phyloP scores from a whole-genome alignment of 2,329 filamentous ascomycete genomes.

The Pseudogymnoascus sp. region DNA sequence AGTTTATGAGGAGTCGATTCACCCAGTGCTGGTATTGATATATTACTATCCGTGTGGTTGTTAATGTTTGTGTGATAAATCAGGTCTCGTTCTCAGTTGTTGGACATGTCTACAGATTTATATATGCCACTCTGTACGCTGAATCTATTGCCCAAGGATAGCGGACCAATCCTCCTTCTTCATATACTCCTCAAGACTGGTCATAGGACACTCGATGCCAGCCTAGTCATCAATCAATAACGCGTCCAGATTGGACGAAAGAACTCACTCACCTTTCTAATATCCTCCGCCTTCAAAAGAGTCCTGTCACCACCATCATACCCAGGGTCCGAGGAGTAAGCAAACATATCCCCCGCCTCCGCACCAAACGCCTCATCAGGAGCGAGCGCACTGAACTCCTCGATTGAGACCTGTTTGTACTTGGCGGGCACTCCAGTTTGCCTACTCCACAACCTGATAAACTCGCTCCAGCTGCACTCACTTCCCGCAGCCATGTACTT shows the following conservation, averaged over 20 bases:
- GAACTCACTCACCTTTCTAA: slow-evolving; percentile 34
- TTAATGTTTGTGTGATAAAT: neutral
- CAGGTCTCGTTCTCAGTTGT: neutral
- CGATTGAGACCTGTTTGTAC: slow-evolving; percentile 35
- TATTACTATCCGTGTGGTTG: neutral
- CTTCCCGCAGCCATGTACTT: slow-evolving; percentile 43
- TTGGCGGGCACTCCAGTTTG: slow-evolving; percentile 29
- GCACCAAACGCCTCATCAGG: slow-evolving; percentile 36
- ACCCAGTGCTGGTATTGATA: neutral
- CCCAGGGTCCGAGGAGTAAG: slow-evolving; percentile 40
- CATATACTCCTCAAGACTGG: slow-evolving; percentile 26
- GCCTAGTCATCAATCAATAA: neutral
- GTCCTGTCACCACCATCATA: slow-evolving; percentile 40
- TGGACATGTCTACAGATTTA: neutral
- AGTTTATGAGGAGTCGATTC: neutral
- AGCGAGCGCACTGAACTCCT: slow-evolving; percentile 35
- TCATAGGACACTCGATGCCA: slow-evolving; percentile 24
- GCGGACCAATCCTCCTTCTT: slow-evolving; percentile 25
- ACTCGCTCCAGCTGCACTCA: slow-evolving; percentile 41
- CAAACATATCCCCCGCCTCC: slow-evolving; percentile 41
- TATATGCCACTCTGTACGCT: neutral
- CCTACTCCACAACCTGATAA: slow-evolving; percentile 36
- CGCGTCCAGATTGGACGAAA: neutral
- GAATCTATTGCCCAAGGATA: slow-evolving; percentile 11
- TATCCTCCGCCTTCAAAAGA: slow-evolving; percentile 37